A percentile compares a stretch with the other conserved stretches of the same genome.
These are phyloP conservation scores for Neohortaea acidophila DNA, from an alignment of 495 filamentous ascomycete species.

Conservation along the genomic window DNA sequence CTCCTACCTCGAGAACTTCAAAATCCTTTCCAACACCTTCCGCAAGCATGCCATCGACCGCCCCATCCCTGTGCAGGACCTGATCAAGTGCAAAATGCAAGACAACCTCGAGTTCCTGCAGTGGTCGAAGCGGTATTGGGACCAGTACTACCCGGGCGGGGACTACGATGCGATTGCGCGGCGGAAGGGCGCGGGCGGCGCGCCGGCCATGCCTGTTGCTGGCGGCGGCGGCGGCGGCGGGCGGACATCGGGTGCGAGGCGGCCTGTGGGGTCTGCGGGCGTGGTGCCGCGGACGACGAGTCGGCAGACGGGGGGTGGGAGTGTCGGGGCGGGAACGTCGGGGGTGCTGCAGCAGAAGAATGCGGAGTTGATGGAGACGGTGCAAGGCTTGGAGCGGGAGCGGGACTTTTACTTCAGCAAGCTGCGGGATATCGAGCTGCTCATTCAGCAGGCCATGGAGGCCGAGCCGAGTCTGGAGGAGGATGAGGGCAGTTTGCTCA, in stretches of 20 bases:
- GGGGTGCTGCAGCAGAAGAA: slow-evolving; percentile 69
- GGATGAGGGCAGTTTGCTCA: slow-evolving; percentile 78
- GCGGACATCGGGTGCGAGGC: slow-evolving; percentile 32
- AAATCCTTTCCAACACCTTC: slow-evolving; percentile 55
- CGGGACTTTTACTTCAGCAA: slow-evolving; percentile 99
- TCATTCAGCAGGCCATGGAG: slow-evolving; percentile 84
- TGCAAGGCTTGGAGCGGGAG: slow-evolving; percentile 41
- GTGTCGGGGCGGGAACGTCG: slow-evolving; percentile 40
- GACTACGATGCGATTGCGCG: slow-evolving; percentile 84
- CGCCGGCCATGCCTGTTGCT: slow-evolving; percentile 13
- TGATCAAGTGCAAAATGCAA: slow-evolving; percentile 98
- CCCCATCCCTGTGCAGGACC: slow-evolving; percentile 68
- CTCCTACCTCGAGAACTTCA: slow-evolving; percentile 95
- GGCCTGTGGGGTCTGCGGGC: slow-evolving; percentile 5
- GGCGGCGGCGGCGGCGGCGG: slow-evolving; percentile 32
- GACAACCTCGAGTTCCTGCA: slow-evolving; percentile 99
- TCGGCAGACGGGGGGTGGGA: slow-evolving; percentile 13
- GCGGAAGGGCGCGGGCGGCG: slow-evolving; percentile 56
- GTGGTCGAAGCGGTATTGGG: slow-evolving; percentile 93
- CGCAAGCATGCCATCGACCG: slow-evolving; percentile 73
- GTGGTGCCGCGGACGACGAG: slow-evolving; percentile 25
- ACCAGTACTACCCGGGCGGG: slow-evolving; percentile 89
- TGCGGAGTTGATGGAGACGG: slow-evolving; percentile 42
- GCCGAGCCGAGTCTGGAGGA: slow-evolving; percentile 80
- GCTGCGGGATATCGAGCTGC: slow-evolving; percentile 84